Evolutionary conservation across 2,329 filamentous ascomycete genomes (phyloP).

Genomic region (Xylariales sp.): DNA sequence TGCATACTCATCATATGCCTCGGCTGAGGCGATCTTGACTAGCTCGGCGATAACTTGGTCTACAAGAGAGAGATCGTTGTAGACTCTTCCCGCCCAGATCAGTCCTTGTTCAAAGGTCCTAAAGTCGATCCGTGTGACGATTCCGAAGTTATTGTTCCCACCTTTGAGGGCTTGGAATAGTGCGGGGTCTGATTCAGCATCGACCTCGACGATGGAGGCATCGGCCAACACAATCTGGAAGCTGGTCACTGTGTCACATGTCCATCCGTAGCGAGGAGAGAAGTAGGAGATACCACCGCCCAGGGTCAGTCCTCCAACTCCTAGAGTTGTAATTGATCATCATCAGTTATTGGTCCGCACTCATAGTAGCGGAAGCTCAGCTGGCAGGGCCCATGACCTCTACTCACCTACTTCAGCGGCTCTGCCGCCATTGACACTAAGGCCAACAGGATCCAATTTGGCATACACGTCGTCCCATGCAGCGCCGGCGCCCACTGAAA

Average conservation of each 20-base stretch:
- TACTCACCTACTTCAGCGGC: slow-evolving; percentile 20
- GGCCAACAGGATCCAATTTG: slow-evolving; percentile 50
- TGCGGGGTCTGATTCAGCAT: slow-evolving; percentile 28
- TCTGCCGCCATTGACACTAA: slow-evolving; percentile 32
- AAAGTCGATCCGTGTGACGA: slow-evolving; percentile 39
- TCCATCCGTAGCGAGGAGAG: slow-evolving; percentile 28
- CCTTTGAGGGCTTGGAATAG: slow-evolving; percentile 38
- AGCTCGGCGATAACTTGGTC: slow-evolving; percentile 18
- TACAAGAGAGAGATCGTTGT: slow-evolving; percentile 20
- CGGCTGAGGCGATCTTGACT: slow-evolving; percentile 23
- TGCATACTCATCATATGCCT: too few relatives aligned
- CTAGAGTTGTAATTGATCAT: slow-evolving; percentile 1
- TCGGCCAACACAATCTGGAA: slow-evolving; percentile 29
- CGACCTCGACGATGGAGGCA: slow-evolving; percentile 21
- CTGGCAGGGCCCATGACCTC: background rate
- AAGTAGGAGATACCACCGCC: slow-evolving; percentile 31
- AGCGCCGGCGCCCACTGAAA: slow-evolving; percentile 57
- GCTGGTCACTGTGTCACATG: slow-evolving; percentile 33
- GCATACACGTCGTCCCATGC: slow-evolving; percentile 58
- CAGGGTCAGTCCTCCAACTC: slow-evolving; percentile 25
- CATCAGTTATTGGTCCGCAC: too few relatives aligned
- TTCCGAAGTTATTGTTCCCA: slow-evolving; percentile 42
- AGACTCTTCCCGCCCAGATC: slow-evolving; percentile 29
- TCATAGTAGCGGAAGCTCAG: too few relatives aligned
- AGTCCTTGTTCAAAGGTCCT: slow-evolving; percentile 36